phyloP scores from a whole-genome alignment of 768 basidiomycete genomes.

The Collybia sp. region DNA sequence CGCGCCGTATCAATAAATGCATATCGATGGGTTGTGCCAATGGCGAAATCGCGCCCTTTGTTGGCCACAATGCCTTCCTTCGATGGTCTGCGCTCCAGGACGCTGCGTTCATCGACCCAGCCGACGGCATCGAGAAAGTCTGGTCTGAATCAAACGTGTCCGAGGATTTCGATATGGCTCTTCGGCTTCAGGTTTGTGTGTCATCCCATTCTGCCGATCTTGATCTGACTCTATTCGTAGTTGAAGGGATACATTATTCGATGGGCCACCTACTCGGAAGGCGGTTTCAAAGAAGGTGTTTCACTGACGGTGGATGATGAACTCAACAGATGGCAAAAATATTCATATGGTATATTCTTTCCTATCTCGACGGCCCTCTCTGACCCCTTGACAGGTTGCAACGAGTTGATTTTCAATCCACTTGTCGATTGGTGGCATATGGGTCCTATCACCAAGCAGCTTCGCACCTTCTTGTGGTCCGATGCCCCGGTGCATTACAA shows the following conservation, averaged over 20 bases:
- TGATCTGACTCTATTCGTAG: conserved; percentile 14
- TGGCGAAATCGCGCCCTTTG: conserved; percentile 79
- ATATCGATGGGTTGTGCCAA: conserved; percentile 80
- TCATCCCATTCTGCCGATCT: not conserved
- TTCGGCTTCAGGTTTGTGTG: conserved; percentile 46
- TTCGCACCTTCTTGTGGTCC: conserved; percentile 75
- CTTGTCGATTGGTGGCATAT: conserved; percentile 69
- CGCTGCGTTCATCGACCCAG: conserved; percentile 67
- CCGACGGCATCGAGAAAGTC: conserved; percentile 62
- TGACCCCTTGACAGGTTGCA: conserved; percentile 41
- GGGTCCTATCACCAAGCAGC: conserved; percentile 82
- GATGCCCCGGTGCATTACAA: conserved; percentile 79
- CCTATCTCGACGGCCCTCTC: not conserved
- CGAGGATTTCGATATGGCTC: conserved; percentile 82
- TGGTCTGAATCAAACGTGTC: conserved; percentile 84
- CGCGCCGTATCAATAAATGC: conserved; percentile 78
- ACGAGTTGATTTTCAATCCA: conserved; percentile 84
- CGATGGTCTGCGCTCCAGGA: conserved; percentile 90
- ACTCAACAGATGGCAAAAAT: conserved; percentile 90
- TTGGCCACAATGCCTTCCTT: conserved; percentile 86
- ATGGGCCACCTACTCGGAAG: conserved; percentile 82
- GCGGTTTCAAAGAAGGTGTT: conserved; percentile 90
- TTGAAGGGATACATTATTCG: conserved; percentile 71
- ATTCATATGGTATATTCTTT: conserved; percentile 54
- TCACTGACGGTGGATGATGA: conserved; percentile 88